Percentiles rank a stretch among this genome's conserved stretches.
Evolutionary conservation across 768 basidiomycete genomes (phyloP).

Genomic region (Boletales sp.): DNA sequence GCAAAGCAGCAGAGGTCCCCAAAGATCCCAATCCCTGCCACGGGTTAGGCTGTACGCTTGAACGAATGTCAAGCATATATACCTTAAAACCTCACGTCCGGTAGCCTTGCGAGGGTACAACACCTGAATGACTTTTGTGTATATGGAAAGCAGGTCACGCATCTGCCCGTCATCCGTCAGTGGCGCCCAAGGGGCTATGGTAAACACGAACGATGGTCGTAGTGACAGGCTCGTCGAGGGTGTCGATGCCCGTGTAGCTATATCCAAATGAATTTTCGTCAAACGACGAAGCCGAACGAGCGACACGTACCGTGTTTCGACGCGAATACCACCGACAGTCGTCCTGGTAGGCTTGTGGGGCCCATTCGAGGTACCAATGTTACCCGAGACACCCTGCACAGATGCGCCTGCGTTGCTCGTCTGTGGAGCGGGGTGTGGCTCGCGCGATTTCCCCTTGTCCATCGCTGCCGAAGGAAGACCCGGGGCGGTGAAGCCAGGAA

Average conservation of each 20-base stretch:
- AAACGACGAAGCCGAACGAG: neutral
- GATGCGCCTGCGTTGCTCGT: slow-evolving; percentile 30
- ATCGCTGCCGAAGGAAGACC: slow-evolving; percentile 41
- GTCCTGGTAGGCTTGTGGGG: slow-evolving; percentile 48
- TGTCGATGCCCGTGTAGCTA: slow-evolving; percentile 77
- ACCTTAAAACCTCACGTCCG: slow-evolving; percentile 82
- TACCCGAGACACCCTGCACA: slow-evolving; percentile 56
- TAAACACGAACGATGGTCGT: slow-evolving; percentile 74
- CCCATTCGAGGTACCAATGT: slow-evolving; percentile 56
- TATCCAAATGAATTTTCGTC: neutral
- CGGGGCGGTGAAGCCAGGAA: slow-evolving; percentile 76
- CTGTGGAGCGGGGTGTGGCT: slow-evolving; percentile 50
- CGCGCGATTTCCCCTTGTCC: slow-evolving; percentile 73
- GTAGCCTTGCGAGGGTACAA: slow-evolving; percentile 77
- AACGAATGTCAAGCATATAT: slow-evolving; percentile 10
- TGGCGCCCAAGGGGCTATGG: neutral
- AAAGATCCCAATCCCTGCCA: slow-evolving; percentile 92
- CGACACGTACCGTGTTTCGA: slow-evolving; percentile 75
- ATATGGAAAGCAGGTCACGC: slow-evolving; percentile 87
- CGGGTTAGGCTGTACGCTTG: slow-evolving; percentile 1
- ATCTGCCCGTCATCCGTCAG: slow-evolving; percentile 45
- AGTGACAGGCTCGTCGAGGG: slow-evolving; percentile 88
- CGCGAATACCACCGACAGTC: slow-evolving; percentile 79
- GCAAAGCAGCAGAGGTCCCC: slow-evolving; percentile 90
- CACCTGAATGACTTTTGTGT: slow-evolving; percentile 90